Conservation (phyloP, 257 asterid genomes). For the Gynochthodes officinalis region DNA sequence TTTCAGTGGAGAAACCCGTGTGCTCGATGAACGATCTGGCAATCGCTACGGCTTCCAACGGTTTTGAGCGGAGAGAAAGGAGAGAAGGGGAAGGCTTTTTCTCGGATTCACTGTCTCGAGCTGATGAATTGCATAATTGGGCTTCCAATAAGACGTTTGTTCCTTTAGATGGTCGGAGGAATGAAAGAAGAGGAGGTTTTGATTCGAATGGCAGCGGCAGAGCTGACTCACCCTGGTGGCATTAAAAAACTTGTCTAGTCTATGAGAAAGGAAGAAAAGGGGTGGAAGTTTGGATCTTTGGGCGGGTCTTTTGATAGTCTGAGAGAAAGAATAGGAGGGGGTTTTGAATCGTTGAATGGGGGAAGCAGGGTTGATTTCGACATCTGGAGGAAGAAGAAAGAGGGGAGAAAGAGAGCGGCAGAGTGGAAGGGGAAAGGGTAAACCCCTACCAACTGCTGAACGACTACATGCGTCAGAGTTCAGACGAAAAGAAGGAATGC, state of each 20-base stretch:
- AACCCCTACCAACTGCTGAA: no score
- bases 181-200: slow-evolving; percentile 62
- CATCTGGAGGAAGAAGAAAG: slow-evolving; percentile 64
- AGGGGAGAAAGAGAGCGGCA: no score
- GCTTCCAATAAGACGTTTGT: slow-evolving; percentile 64
- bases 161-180: slow-evolving; percentile 60
- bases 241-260: no score
- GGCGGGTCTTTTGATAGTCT: slow-evolving; percentile 81
- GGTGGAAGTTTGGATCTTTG: slow-evolving; percentile 23
- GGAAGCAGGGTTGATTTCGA: slow-evolving; percentile 42
- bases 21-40: no score
- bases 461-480: no score
- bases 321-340: slow-evolving; percentile 62
- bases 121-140: slow-evolving; percentile 90
- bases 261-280: slow-evolving; percentile 73
- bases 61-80: slow-evolving; percentile 77
- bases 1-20: no score
- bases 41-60: slow-evolving; percentile 36
- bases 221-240: slow-evolving; percentile 70
- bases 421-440: no score
- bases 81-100: slow-evolving; percentile 79
- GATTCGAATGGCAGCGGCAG: slow-evolving; percentile 58
- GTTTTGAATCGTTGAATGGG: slow-evolving; percentile 30
- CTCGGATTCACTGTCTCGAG: slow-evolving; percentile 76
- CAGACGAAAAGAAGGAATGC: no score